These are phyloP conservation scores for Astrothelium subdiscretum DNA, from an alignment of 495 filamentous ascomycete genomes.

Conservation along the genomic window DNA sequence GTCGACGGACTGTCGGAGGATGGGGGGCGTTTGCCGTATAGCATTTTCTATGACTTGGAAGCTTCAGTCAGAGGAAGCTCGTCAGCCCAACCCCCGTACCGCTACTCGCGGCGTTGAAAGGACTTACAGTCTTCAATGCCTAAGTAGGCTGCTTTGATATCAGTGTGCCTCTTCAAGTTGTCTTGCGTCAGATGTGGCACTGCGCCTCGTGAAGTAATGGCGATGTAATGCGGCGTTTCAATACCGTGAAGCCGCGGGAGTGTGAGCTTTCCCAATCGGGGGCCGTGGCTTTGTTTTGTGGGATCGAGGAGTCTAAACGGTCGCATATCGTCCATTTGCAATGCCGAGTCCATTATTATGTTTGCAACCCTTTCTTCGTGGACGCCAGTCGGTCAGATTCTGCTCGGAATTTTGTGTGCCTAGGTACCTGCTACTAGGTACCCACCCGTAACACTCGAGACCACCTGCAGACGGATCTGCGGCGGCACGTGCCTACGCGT, in stretches of 20 bases:
- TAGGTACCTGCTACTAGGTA: too few species aligned
- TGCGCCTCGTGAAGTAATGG: conserved; percentile 65
- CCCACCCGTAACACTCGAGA: neutral
- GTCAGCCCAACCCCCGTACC: conserved; percentile 19
- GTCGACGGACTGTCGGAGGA: conserved; percentile 30
- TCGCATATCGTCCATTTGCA: conserved; percentile 26
- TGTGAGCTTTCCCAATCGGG: conserved; percentile 48
- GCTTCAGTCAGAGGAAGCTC: conserved; percentile 26
- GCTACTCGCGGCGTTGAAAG: neutral
- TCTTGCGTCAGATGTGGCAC: conserved; percentile 86
- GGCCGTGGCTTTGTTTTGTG: conserved; percentile 2
- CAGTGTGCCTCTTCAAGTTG: conserved; percentile 52
- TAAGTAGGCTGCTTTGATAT: conserved; percentile 59
- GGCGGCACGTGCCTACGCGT: neutral
- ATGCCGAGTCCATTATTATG: neutral
- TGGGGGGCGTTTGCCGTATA: conserved; percentile 38
- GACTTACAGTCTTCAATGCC: conserved; percentile 87
- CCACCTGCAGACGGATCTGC: too few species aligned
- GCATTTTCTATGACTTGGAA: conserved; percentile 64
- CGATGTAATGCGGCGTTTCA: conserved; percentile 72
- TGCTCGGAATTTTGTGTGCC: too few species aligned
- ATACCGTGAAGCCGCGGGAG: conserved; percentile 48
- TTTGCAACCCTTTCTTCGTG: neutral
- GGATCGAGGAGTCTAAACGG: conserved; percentile 28
- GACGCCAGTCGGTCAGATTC: too few species aligned